Evolutionary conservation across 257 asterid species (phyloP).

Genomic region (Solanum boliviense): DNA sequence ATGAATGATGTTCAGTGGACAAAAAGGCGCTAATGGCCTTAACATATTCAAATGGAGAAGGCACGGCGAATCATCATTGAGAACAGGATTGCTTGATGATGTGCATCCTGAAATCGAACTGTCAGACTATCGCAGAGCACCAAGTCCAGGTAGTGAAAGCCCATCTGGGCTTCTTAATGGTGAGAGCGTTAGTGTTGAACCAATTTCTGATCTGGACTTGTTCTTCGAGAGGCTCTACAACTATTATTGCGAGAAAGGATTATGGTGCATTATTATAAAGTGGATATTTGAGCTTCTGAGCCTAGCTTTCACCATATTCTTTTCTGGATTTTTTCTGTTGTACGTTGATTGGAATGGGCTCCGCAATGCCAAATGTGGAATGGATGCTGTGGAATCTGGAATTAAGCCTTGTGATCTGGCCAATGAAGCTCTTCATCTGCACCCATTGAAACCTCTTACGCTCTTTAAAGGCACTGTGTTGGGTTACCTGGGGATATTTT

Average conservation of each 20-base stretch:
- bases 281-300: conserved; percentile 87
- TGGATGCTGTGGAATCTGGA: conserved; percentile 98
- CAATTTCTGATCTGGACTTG: conserved; percentile 78
- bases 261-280: conserved; percentile 88
- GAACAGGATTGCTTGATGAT: conserved; percentile 52
- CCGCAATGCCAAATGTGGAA: conserved; percentile 92
- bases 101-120: conserved; percentile 69
- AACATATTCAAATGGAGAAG: conserved; percentile 66
- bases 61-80: conserved; percentile 49
- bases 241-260: conserved; percentile 91
- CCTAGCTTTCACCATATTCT: conserved; percentile 74
- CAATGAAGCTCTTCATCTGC: conserved; percentile 80
- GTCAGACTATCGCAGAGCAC: conserved; percentile 69
- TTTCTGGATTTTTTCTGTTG: conserved; percentile 78
- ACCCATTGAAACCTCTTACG: conserved; percentile 79
- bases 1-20: conserved; percentile 86
- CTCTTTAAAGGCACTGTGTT: conserved; percentile 62
- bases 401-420: conserved; percentile 84
- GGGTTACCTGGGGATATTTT: conserved; percentile 82
- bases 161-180: conserved; percentile 93
- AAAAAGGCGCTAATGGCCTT: conserved; percentile 44
- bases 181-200: conserved; percentile 55
- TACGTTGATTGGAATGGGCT: conserved; percentile 96
- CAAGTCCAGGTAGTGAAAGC: conserved; percentile 85
- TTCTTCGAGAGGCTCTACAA: conserved; percentile 86